A percentile compares a stretch with the other conserved stretches of the same genome.
These are phyloP conservation scores for Aspergillus sp. DNA, from an alignment of 2,329 filamentous ascomycete species.

Conservation along the genomic window DNA sequence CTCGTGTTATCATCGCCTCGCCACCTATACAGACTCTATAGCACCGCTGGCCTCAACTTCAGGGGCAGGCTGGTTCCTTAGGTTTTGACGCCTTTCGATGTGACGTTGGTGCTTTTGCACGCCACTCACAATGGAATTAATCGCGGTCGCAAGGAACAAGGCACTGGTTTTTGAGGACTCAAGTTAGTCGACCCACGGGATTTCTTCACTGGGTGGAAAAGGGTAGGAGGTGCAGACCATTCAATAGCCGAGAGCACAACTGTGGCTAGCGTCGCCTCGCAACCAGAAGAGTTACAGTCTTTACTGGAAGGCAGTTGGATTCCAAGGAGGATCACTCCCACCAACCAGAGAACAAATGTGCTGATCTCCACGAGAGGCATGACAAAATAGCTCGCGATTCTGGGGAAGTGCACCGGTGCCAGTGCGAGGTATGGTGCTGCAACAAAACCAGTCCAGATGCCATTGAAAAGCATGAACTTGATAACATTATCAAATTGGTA, in stretches of 20 bases:
- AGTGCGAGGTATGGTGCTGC: conserved; percentile 19
- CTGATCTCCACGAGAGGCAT: background rate
- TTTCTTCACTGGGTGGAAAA: background rate
- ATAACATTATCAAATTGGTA: conserved; percentile 13
- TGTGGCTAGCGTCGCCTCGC: background rate
- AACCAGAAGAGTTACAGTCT: background rate
- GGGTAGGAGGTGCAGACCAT: background rate
- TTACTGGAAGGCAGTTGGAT: background rate
- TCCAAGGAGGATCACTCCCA: background rate
- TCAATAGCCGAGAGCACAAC: background rate
- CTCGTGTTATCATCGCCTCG: background rate
- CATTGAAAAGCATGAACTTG: conserved; percentile 20
- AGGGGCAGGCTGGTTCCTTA: background rate
- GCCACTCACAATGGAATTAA: background rate
- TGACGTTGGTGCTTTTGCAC: background rate
- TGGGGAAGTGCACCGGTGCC: conserved; percentile 15
- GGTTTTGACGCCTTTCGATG: background rate
- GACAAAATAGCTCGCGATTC: conserved; percentile 15
- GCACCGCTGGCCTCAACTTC: background rate
- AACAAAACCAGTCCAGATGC: conserved; percentile 17
- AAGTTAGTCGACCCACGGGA: background rate
- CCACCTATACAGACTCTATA: background rate
- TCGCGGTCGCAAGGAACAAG: background rate
- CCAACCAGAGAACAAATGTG: background rate
- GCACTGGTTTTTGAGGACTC: background rate